Evolutionary conservation across 306 rosid genomes (phyloP).

Genomic region (Rosa lucieae): DNA sequence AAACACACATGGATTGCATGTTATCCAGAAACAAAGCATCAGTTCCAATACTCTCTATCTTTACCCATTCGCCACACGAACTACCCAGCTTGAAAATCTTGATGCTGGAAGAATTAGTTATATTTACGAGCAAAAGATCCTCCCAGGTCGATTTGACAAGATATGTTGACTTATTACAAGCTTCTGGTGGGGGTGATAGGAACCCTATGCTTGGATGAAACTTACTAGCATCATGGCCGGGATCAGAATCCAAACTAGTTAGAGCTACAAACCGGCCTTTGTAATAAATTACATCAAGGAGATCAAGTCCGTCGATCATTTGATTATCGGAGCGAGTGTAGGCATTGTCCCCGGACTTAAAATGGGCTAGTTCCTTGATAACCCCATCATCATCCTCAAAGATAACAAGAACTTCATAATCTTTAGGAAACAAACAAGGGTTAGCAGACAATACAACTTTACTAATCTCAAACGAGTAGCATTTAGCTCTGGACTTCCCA

Average conservation of each 20-base stretch:
- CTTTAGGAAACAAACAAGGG: neutral
- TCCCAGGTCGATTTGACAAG: neutral
- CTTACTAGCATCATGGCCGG: neutral
- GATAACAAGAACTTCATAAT: neutral
- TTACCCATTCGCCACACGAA: neutral
- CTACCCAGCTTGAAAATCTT: neutral
- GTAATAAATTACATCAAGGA: neutral
- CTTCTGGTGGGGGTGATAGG: neutral
- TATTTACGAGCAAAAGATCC: neutral
- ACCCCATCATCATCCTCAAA: conserved; percentile 1
- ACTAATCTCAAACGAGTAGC: neutral
- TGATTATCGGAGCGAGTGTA: neutral
- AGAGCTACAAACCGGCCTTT: conserved; percentile 1
- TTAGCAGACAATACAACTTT: neutral
- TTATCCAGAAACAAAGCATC: neutral
- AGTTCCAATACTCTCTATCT: neutral
- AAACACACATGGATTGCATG: neutral
- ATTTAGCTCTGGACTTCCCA: neutral
- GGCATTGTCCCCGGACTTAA: neutral
- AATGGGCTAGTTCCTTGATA: neutral
- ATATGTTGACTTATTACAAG: neutral
- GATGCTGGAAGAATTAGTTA: neutral
- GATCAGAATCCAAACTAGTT: neutral
- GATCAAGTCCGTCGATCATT: neutral
- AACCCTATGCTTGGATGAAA: neutral